Evolutionary conservation across 2,329 filamentous ascomycete species (phyloP).

Genomic region (Escovopsis weberi): DNA sequence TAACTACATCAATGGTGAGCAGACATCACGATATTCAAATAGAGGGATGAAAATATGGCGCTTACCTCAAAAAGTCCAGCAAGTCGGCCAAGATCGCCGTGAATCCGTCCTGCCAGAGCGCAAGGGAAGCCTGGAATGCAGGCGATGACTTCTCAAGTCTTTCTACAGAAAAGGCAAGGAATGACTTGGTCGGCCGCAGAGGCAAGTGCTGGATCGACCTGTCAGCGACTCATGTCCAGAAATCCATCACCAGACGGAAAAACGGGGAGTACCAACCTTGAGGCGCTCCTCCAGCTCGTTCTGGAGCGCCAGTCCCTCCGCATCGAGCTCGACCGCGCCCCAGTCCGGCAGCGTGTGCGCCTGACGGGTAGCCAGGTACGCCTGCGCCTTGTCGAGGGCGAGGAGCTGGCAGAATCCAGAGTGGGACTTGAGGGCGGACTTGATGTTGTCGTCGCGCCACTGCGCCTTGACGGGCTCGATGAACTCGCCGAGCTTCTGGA

Average conservation of each 20-base stretch:
- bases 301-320: slow-evolving; percentile 66
- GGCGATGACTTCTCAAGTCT: slow-evolving; percentile 61
- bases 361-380: slow-evolving; percentile 58
- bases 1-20: slow-evolving; percentile 34
- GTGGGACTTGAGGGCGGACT: slow-evolving; percentile 57
- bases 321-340: slow-evolving; percentile 62
- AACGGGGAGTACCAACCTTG: slow-evolving; percentile 32
- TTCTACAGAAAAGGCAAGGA: slow-evolving; percentile 86
- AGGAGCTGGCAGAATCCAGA: slow-evolving; percentile 66
- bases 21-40: too few relatives aligned
- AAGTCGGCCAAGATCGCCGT: slow-evolving; percentile 73
- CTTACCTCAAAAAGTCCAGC: slow-evolving; percentile 62
- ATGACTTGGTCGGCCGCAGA: slow-evolving; percentile 74
- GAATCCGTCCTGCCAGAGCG: slow-evolving; percentile 75
- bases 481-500: slow-evolving; percentile 60
- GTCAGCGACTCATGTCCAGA: slow-evolving; percentile 3
- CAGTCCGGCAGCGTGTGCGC: slow-evolving; percentile 72
- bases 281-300: slow-evolving; percentile 62
- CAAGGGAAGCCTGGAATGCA: slow-evolving; percentile 60
- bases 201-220: slow-evolving; percentile 44
- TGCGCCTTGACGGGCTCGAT: slow-evolving; percentile 66
- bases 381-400: slow-evolving; percentile 64
- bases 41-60: background rate
- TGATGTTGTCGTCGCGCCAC: slow-evolving; percentile 62
- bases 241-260: too few relatives aligned